Conservation (phyloP, 192 early-diverging fungal genomes). For the Backusella liffmaniae region DNA sequence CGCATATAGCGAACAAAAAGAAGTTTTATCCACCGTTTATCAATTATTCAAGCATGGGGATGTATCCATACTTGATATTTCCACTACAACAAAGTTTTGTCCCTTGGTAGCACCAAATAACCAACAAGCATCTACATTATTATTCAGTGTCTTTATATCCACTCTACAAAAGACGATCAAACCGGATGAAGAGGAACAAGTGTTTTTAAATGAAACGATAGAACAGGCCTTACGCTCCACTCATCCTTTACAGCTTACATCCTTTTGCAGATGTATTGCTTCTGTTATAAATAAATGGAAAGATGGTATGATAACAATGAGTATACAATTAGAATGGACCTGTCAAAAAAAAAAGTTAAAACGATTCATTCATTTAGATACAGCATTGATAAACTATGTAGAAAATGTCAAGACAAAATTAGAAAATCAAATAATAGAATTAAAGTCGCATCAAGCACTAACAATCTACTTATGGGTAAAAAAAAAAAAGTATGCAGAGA, state of each 20-base stretch:
- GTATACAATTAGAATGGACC: neutral
- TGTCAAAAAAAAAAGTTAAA: neutral
- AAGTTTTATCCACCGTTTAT: neutral
- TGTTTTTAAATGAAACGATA: constrained; percentile 15
- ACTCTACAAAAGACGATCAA: constrained; percentile 6
- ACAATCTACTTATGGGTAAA: neutral
- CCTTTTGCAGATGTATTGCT: constrained; percentile 13
- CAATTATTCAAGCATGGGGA: neutral
- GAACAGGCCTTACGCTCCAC: neutral
- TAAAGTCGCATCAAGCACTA: neutral
- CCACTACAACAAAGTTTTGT: neutral
- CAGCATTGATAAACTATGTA: constrained; percentile 24
- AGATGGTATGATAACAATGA: constrained; percentile 25
- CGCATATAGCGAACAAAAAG: constrained; percentile 6
- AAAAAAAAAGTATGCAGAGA: neutral
- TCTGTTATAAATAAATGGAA: constrained; percentile 36
- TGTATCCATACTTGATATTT: neutral
- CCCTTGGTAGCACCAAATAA: neutral
- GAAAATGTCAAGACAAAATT: neutral
- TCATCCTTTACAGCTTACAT: neutral
- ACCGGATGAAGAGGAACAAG: neutral
- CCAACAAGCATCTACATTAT: constrained; percentile 12
- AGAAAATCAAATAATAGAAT: neutral
- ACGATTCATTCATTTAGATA: constrained; percentile 6
- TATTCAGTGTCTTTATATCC: constrained; percentile 14